Percentiles rank a stretch among this genome's conserved stretches.
Conservation (phyloP, 2,329 filamentous ascomycete species). For the Trichoderma sp. region DNA sequence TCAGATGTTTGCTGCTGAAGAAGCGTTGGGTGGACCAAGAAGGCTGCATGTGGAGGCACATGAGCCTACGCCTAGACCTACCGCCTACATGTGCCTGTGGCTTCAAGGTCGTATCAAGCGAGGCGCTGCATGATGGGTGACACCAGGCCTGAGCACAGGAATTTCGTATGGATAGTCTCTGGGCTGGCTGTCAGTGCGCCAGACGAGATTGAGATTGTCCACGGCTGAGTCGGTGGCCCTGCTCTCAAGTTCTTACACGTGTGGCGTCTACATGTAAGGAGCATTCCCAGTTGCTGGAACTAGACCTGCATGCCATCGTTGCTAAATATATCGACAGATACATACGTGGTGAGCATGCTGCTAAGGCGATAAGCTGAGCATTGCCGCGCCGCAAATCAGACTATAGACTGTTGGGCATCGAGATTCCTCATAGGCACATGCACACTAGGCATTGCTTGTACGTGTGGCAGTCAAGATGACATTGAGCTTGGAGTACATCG, state of each 20-base stretch:
- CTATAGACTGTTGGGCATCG: not conserved
- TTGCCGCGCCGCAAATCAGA: not conserved
- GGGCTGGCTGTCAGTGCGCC: not conserved
- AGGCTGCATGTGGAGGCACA: not conserved
- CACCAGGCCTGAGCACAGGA: not conserved
- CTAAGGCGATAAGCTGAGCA: not conserved
- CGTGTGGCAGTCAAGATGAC: not conserved
- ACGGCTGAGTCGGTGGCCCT: not conserved
- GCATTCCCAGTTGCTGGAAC: not conserved
- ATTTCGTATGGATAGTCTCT: not conserved
- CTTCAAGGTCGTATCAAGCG: not conserved
- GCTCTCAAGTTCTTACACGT: not conserved
- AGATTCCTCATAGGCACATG: not conserved
- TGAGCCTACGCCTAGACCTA: too few relatives aligned
- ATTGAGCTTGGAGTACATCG: not conserved
- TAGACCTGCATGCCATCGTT: not conserved
- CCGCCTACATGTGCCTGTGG: too few relatives aligned
- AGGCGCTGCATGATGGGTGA: not conserved
- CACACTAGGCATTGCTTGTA: not conserved
- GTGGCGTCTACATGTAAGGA: too few relatives aligned
- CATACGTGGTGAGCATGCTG: not conserved
- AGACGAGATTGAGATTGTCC: conserved; percentile 2
- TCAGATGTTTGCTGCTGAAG: not conserved
- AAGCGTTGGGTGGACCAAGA: too few relatives aligned
- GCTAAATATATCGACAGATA: not conserved